phyloP scores from a whole-genome alignment of 495 filamentous ascomycete species.

The Tuber calosporum region DNA sequence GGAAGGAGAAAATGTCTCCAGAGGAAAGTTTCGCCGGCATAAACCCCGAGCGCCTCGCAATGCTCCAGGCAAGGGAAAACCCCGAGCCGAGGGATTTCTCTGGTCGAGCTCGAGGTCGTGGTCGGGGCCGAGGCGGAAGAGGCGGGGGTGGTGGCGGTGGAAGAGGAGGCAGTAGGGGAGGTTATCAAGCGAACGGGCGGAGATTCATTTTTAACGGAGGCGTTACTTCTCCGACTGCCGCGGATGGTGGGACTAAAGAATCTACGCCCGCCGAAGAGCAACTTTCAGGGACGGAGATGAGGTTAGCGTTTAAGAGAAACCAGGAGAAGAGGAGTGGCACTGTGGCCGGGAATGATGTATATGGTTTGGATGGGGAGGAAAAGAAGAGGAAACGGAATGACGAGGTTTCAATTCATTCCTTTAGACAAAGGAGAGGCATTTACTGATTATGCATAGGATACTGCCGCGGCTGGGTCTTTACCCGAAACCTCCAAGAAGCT shows the following conservation, averaged over 20 bases:
- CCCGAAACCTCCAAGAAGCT: constrained; percentile 22
- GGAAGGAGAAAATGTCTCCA: constrained; percentile 17
- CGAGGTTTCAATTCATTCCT: constrained; percentile 15
- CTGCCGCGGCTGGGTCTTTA: neutral
- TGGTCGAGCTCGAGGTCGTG: constrained; percentile 2
- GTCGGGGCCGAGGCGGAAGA: neutral
- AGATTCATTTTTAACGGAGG: neutral
- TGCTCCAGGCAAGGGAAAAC: constrained; percentile 22
- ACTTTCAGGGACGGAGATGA: constrained; percentile 4
- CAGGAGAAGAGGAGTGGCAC: constrained; percentile 14
- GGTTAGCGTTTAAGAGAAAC: constrained; percentile 6
- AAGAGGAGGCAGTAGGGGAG: constrained; percentile 11
- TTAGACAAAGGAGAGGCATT: neutral
- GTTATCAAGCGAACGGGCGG: constrained; percentile 3
- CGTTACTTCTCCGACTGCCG: neutral
- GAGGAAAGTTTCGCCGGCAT: constrained; percentile 33
- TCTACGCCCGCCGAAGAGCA: neutral
- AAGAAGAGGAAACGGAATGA: constrained; percentile 34
- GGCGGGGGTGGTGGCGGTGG: constrained; percentile 17
- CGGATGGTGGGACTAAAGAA: constrained; percentile 1
- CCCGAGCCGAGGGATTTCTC: neutral
- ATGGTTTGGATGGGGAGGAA: constrained; percentile 8
- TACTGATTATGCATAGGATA: neutral
- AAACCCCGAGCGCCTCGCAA: constrained; percentile 35
- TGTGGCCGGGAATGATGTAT: neutral